Conservation (phyloP, 345 rosid species). For the Eucalyptus rudis region DNA sequence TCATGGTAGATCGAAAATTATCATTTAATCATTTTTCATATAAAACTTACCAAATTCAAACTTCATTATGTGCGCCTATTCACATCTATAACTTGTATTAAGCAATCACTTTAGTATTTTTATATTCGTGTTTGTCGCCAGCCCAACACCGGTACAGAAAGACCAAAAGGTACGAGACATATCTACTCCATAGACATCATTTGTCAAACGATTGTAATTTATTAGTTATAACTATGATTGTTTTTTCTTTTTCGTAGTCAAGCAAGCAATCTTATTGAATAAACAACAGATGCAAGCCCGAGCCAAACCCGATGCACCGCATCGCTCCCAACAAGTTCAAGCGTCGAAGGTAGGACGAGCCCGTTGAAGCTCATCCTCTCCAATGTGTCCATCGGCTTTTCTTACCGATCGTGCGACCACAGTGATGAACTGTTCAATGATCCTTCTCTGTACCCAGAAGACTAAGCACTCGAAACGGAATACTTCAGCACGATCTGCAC, state of each 20-base stretch:
- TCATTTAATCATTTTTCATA: too few relatives aligned
- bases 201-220: background rate
- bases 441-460: background rate
- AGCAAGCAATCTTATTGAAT: background rate
- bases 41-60: background rate
- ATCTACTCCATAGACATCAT: background rate
- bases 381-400: background rate
- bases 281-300: background rate
- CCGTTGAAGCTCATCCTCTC: background rate
- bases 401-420: background rate
- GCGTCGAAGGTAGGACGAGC: background rate
- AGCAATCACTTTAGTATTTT: background rate
- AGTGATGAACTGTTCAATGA: background rate
- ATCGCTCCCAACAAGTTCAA: background rate
- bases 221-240: background rate
- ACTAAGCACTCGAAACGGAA: background rate
- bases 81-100: background rate
- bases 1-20: too few relatives aligned
- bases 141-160: background rate
- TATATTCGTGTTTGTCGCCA: background rate
- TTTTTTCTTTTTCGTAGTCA: background rate
- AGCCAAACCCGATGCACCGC: background rate
- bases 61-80: background rate
- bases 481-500: background rate
- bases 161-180: background rate